Evolutionary conservation across 306 rosid genomes (phyloP), one percentile per base, ranked within the genome.

Genomic region (Phaseolus lunatus): DNA sequence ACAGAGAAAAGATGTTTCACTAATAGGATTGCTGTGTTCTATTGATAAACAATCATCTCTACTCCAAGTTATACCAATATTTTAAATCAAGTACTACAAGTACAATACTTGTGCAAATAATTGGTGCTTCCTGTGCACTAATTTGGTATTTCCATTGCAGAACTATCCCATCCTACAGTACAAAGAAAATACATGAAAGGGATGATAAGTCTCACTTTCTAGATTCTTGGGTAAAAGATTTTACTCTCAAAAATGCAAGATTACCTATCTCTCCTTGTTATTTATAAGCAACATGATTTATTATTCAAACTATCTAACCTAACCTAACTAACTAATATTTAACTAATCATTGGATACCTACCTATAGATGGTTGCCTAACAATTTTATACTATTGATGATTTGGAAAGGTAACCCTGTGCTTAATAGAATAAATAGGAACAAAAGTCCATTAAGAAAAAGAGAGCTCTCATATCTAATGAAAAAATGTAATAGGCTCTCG

Each of bases 131-230:
- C 58, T 12, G 24, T 39, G 31, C 54, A 74, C 5, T 74, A 37
- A 37, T 49, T 64, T 49, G 14, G 20, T 22, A 20, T 64, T 48
- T 49, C 5, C 24, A 64, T 7, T n/a, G 16, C 26, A 50, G 48
- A 35, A 19, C 80, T 29, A 75, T 35, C 72, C 63, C 48, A 44
- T 29, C n/a, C n/a, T n/a, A n/a, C n/a, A 45, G n/a, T 63, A 47
- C 79, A 44, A 61, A 27, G 6, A 59, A 74, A 61, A 18, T 18
- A 45, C 14, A 47, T 11, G 61, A 45, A 47, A 75, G 19, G 16
- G 49, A 62, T 29, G 71, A 48, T 31, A 6, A 29, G 35, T 62
- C 22, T 19, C 29, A 27, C 22, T 62, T 59, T 62, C 45, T 5
- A 22, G 66, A 44, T 12, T 74, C 58, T 26, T 59, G 9, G 23